Evolutionary conservation across 1,139 yeast genomes (phyloP), one percentile per base, ranked within the genome.

Genomic region (Kodamaea suecica): DNA sequence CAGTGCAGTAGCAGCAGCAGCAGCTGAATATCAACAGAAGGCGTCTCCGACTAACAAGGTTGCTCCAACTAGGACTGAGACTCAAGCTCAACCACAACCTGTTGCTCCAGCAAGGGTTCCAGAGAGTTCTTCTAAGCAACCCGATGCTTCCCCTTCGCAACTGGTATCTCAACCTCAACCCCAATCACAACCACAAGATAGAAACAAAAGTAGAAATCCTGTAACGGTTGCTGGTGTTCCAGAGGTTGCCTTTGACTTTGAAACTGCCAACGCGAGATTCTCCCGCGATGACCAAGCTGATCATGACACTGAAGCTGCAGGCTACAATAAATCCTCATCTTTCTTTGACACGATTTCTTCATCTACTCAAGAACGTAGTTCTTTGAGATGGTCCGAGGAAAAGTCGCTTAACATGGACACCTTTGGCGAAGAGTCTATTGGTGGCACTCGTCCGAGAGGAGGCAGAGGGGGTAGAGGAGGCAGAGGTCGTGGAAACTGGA

Each of bases 321-420:
- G 49, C 36, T 54, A 54, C 48, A 47, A 53, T 44, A 52, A 48
- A 40, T 35, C 39, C 40, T 48, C 56, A 31, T 49, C 55, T 25
- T 55, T 54, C 41, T 40, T 52, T 52, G 51, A 55, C 56, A 48
- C 63, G 60, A 47, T 54, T 50, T 36, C 70, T 49, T 36, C 63
- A 47, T 70, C 78, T 1, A 66, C 69, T 20, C 73, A 58, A 33
- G 63, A 61, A 38, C 56, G 63, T 44, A 47, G 49, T 30, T 37
- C 60, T 33, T 66, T 75, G 70, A 71, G 79, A 51, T 78, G 88
- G 73, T 61, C 71, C 19, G 82, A 78, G 47, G 88, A 81, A 53
- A 76, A 78, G 44, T 58, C 58, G 19, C 52, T 53, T 38, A 53
- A 53, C 46, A 43, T 51, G 52, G 59, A 54, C 41, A 54, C 60